Evolutionary conservation across 2,329 filamentous ascomycete genomes (phyloP), one percentile per base, ranked within the genome.

Genomic region (Botrytis byssoidea): DNA sequence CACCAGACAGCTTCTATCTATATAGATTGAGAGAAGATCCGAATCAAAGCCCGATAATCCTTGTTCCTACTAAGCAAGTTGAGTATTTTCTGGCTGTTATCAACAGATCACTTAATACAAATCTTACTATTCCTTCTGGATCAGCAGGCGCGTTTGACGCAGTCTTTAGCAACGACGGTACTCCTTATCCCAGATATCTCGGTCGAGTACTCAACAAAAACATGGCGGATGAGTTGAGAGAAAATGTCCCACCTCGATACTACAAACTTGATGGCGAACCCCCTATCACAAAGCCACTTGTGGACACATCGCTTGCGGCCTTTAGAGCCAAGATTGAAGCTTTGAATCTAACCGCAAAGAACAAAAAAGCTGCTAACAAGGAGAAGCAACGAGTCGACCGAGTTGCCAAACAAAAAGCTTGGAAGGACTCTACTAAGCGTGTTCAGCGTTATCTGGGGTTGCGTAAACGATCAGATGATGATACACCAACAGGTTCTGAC

Each of bases 391-490:
- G 83, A 64, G 83, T 85, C 57, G 85, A 86, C 55, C 85, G 85
- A 1, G 74, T 87, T 5, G 77, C 84, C 35, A 85, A 84, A 59
- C 87, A 90, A 74, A 84, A 86, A 75, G 79, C 83, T 4, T 88
- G 87, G 83, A 84, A 84, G 1, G 83, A 85, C 51, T 86, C 89
- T 78, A 84, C 93, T 75, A 89, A 89, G 77, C 87, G 91, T 64
- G 85, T 88, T 12, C 91, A 95, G 80, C 85, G 88, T 70, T 93
- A 93, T 78, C 86, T 97, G 1, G 93, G 93, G 6, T 83, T 97
- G 40, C 87, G 88, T n/a, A 81, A 85, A 66, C 37, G 70, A 60
- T 32, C 22, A 70, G 16, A 42, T 20, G 20, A 8, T 32, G 32
- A 16, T 37, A 71, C 32, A 29, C 29, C 71, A 78, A 68, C 48